Evolutionary conservation across 2,329 filamentous ascomycete species (phyloP), one percentile per base, ranked within the genome.

Genomic region (Aspergillus niger): DNA sequence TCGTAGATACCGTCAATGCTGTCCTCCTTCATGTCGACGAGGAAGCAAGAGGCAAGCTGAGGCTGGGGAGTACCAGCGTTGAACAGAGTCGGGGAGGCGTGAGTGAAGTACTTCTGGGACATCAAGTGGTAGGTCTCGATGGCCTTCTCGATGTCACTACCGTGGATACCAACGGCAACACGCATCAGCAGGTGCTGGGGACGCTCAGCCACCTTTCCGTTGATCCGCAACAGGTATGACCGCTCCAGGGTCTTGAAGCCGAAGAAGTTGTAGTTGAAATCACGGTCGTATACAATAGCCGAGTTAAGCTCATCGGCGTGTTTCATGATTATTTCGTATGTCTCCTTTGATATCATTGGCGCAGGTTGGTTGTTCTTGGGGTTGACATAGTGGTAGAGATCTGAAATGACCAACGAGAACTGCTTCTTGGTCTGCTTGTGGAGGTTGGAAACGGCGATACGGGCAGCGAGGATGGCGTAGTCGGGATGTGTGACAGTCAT

Each of bases 381-480:
- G 82, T 99, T 99, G 79, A 96, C 83, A 79, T 97, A 99, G 82
- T 95, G 86, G 82, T 94, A 97, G 44, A 99, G 87, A 73, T 99
- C 95, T 71, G 87, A 89, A 70, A 99, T 86, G 62, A 99, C 95
- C 53, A 91, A 84, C n/a, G 95, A 98, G 83, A 96, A 99, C 77
- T 98, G 94, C 85, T 99, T 99, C 87, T 98, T 98, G 67, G 95
- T 99, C 85, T 99, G 95, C 83, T 99, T 99, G 89, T 99, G 95
- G 62, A 99, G 90, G 83, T 99, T 99, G 74, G 95, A 99, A 58
- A 99, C 95, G 70, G 95, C 95, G 75, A 99, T 98, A 81, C 95
- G 93, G 68, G 95, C 95, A 67, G 95, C 95, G 61, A 99, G 92
- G 76, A 98, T 96, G 77, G 95, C 95, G 78, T 99, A 99, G 82